Evolutionary conservation across 2,329 filamentous ascomycete species (phyloP), one percentile per base, ranked within the genome.

Genomic region (Colletotrichum spinosum): DNA sequence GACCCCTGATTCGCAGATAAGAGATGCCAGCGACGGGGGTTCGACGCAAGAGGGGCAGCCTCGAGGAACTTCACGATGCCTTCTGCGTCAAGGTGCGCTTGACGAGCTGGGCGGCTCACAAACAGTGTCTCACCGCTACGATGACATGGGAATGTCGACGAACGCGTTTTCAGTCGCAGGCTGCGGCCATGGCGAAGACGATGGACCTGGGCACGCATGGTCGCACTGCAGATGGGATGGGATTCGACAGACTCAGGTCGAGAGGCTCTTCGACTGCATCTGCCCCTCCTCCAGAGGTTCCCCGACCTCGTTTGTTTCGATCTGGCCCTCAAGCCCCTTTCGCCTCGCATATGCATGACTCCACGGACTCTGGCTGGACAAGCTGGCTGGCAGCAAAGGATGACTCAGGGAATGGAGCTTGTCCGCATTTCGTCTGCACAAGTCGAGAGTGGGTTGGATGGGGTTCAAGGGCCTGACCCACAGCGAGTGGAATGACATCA

Each of bases 261-360:
- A 63, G 54, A 63, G 35, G 58, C 53, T 51, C 49, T 34, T 25
- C 25, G 25, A 25, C 25, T 25, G 25, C 25, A 25, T 25, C 25
- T 25, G 25, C 49, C 42, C 49, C 35, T 48, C 42, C n/a, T 35
- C 52, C 46, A 25, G 48, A 54, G 33, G 37, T 56, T 63, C 33
- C 53, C 59, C 48, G 62, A 42, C 25, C 62, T 62, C 51, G 63
- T 41, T 62, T 44, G 48, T 52, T 56, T 63, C 52, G 58, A 65
- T 57, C 58, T 49, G 45, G 61, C 33, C 25, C 48, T 56, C 62
- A 62, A 65, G 62, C 62, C 58, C 52, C 58, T 63, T 62, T 65
- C 33, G 38, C 33, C 52, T 63, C 57, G 63, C 63, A 66, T 66
- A 54, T 66, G 59, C 48, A 42, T 6, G 53, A 57, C 58, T 56